phyloP scores from a whole-genome alignment of 139 green algal genomes.

The Chlamydomonas schloesseri region DNA sequence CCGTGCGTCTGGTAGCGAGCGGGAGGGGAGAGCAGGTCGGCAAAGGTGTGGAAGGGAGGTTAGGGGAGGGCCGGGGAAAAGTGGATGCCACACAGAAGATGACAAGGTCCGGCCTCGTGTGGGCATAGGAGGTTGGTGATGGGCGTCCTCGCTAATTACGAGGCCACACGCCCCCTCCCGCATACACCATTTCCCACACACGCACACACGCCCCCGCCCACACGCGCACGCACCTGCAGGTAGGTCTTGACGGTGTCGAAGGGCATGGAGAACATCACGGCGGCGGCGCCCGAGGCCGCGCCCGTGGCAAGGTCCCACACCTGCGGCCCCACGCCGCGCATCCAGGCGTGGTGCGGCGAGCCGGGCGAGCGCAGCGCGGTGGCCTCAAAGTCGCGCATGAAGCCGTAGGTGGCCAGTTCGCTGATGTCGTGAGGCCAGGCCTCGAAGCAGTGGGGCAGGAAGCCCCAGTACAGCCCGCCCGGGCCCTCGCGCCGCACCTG shows the following conservation, averaged over 20 bases:
- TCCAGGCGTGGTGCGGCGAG: background rate
- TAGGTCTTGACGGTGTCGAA: constrained; percentile 74
- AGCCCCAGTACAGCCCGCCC: constrained; percentile 70
- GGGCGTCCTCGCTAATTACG: too few species aligned
- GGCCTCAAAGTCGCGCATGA: constrained; percentile 28
- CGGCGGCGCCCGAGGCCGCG: constrained; percentile 57
- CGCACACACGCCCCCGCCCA: too few species aligned
- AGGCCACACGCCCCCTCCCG: too few species aligned
- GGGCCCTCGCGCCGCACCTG: constrained; percentile 45
- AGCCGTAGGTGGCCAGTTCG: constrained; percentile 54
- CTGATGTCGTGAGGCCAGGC: constrained; percentile 75
- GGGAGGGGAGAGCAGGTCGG: too few species aligned
- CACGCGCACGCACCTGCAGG: background rate
- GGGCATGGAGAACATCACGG: constrained; percentile 68
- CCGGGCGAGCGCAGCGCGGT: background rate
- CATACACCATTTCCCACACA: too few species aligned
- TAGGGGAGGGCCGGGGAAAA: background rate
- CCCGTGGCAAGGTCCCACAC: constrained; percentile 54
- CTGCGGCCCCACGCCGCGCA: background rate
- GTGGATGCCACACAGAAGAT: too few species aligned
- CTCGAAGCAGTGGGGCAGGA: constrained; percentile 77
- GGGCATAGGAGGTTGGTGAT: too few species aligned
- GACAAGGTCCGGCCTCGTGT: too few species aligned
- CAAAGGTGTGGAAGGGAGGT: background rate
- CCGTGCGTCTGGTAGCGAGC: constrained; percentile 55